These are phyloP conservation scores for Aureobasidium sp. DNA, from an alignment of 2,329 filamentous ascomycete species.

Conservation along the genomic window DNA sequence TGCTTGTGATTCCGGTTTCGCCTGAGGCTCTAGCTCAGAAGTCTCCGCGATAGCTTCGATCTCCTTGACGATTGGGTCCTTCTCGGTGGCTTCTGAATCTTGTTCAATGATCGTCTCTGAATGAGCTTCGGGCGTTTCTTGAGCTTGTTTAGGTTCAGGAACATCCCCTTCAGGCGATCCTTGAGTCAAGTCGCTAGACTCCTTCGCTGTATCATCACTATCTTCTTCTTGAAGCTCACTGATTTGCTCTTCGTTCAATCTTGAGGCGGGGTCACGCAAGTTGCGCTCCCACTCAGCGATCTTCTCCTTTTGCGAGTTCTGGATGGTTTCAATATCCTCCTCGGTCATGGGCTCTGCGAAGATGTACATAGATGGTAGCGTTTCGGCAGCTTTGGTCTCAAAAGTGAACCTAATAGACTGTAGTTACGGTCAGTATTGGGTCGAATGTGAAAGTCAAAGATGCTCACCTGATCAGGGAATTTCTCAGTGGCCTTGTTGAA, in stretches of 20 bases:
- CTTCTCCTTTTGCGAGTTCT: conserved; percentile 56
- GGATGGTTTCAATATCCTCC: conserved; percentile 65
- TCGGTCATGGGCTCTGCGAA: conserved; percentile 79
- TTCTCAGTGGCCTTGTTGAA: conserved; percentile 66
- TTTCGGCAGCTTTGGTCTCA: conserved; percentile 48
- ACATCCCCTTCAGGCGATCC: neutral
- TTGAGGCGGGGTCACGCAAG: conserved; percentile 21
- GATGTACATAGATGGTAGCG: conserved; percentile 64
- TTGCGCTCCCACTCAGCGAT: conserved; percentile 61
- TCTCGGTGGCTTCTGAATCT: neutral
- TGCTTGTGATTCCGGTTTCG: neutral
- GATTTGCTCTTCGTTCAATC: neutral
- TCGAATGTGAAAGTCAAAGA: conserved; percentile 11
- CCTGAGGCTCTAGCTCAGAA: neutral
- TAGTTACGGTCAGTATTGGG: conserved; percentile 23
- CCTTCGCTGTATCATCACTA: neutral
- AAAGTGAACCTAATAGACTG: conserved; percentile 70
- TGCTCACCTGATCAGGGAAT: conserved; percentile 58
- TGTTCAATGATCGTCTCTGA: neutral
- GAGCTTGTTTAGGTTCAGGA: neutral
- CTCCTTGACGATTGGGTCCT: neutral
- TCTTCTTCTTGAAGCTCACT: neutral
- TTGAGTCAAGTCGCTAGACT: neutral
- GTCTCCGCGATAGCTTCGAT: neutral
- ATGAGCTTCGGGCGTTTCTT: neutral